Evolutionary conservation across 192 early-diverging fungal species (phyloP), one percentile per base, ranked within the genome.

Genomic region (Linnemannia schmuckeri): DNA sequence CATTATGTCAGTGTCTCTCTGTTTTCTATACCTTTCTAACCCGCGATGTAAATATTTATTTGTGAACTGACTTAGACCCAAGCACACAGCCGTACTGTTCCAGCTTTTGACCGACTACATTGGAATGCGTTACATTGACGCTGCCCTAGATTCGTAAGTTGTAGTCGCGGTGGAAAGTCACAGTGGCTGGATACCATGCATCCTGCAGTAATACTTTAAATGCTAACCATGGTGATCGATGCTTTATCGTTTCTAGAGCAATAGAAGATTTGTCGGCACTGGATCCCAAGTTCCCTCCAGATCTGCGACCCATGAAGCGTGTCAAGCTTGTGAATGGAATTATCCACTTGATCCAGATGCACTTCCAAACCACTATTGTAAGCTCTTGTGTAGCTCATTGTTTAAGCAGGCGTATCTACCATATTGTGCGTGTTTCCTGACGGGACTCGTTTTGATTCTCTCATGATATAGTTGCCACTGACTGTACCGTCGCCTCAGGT

Each of bases 51-150:
- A 1, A 77, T 27, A 35, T 77, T 20, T 44, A 37, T 30, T 6
- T 17, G 18, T 57, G 40, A 70, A 42, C 20, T 74, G 20, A 22
- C 37, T 22, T 82, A 95, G 95, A 55, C 85, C 97, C 10, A 92
- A 92, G 30, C 91, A 94, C 68, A 92, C 93, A 2, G 90, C 91
- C 7, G 83, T 83, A 9, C 88, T 98, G 30, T 98, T 96, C 82
- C 92, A 92, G 69, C 88, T 95, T 27, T 88, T 99, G 27, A 89
- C 97, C 17, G 92, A 97, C 27, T 93, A 92, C 44, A 88, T 97
- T n/a, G 97, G 97, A 72, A 91, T 92, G 63, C 91, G 94, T 76
- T 99, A 98, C 78, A 80, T 99, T 70, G 94, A 96, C 70, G 92
- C 91, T 10, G 96, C 96, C 17, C 82, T 98, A 55, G 97, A 99